Percentiles rank a stretch among this genome's conserved stretches.
Conservation (phyloP, 495 filamentous ascomycete species). For the Penicillium mononematosum region DNA sequence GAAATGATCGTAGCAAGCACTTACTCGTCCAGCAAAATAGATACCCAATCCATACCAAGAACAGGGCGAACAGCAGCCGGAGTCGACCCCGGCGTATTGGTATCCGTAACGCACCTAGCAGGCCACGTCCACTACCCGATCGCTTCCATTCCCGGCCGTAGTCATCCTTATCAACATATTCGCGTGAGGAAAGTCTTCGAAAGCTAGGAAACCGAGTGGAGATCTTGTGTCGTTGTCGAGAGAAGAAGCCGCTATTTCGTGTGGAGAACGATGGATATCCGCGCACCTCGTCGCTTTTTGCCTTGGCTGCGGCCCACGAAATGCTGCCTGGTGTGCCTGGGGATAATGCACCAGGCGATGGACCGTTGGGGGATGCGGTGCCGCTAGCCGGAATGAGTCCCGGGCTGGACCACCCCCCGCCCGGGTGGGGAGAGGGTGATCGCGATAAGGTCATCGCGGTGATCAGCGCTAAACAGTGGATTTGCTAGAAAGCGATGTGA, state of each 20-base stretch:
- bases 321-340: conserved; percentile 49
- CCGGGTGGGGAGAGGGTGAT: conserved; percentile 76
- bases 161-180: conserved; percentile 78
- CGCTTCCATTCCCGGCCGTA: conserved; percentile 47
- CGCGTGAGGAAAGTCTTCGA: conserved; percentile 33
- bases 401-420: conserved; percentile 85
- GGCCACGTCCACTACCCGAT: conserved; percentile 20
- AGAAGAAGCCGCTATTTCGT: conserved; percentile 77
- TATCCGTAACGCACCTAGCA: conserved; percentile 39
- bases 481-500: neutral
- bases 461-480: conserved; percentile 5
- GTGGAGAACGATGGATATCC: conserved; percentile 81
- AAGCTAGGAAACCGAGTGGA: conserved; percentile 75
- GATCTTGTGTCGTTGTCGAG: conserved; percentile 70
- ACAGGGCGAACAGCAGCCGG: conserved; percentile 55
- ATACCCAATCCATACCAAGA: conserved; percentile 61
- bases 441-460: conserved; percentile 74
- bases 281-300: conserved; percentile 71
- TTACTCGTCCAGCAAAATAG: conserved; percentile 58
- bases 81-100: conserved; percentile 55
- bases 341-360: conserved; percentile 32
- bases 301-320: conserved; percentile 78
- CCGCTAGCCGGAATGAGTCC: conserved; percentile 71
- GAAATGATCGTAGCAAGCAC: conserved; percentile 31
- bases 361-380: conserved; percentile 62